Evolutionary conservation across 2,329 filamentous ascomycete genomes (phyloP).

Genomic region (Didymella sp.): DNA sequence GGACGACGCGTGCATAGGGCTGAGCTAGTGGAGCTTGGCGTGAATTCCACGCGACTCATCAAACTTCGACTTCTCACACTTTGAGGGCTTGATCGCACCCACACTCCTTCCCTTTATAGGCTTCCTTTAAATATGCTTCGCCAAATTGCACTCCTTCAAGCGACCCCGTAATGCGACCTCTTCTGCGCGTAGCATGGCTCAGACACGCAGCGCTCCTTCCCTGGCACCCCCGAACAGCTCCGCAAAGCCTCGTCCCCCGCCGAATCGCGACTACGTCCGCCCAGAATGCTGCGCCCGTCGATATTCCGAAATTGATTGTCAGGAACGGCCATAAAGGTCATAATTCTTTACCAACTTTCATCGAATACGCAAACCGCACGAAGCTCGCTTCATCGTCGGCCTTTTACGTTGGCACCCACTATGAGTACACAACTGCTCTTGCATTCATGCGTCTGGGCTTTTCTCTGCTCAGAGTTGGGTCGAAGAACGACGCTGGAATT

Average conservation of each 20-base stretch:
- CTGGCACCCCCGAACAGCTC: conserved; percentile 32
- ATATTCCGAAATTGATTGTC: conserved; percentile 38
- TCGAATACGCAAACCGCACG: conserved; percentile 66
- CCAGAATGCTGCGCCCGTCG: conserved; percentile 31
- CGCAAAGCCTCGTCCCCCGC: conserved; percentile 33
- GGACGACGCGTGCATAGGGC: conserved; percentile 21
- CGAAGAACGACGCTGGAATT: conserved; percentile 72
- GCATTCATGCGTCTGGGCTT: conserved; percentile 69
- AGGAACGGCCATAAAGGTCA: conserved; percentile 58
- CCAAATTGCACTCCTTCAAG: background rate
- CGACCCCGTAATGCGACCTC: conserved; percentile 38
- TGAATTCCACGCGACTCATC: conserved; percentile 30
- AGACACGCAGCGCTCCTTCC: conserved; percentile 27
- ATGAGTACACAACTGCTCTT: conserved; percentile 72
- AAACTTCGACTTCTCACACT: conserved; percentile 3
- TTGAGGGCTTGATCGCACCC: conserved; percentile 1
- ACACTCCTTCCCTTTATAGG: background rate
- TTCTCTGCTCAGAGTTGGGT: conserved; percentile 69
- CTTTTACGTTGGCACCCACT: conserved; percentile 75
- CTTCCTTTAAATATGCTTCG: conserved; percentile 35
- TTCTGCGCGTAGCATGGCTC: conserved; percentile 34
- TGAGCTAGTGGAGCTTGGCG: conserved; percentile 31
- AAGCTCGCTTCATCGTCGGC: conserved; percentile 64
- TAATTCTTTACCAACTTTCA: conserved; percentile 68
- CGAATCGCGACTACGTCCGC: conserved; percentile 40